phyloP scores from a whole-genome alignment of 2,329 filamentous ascomycete species.

The Thelonectria discophora region DNA sequence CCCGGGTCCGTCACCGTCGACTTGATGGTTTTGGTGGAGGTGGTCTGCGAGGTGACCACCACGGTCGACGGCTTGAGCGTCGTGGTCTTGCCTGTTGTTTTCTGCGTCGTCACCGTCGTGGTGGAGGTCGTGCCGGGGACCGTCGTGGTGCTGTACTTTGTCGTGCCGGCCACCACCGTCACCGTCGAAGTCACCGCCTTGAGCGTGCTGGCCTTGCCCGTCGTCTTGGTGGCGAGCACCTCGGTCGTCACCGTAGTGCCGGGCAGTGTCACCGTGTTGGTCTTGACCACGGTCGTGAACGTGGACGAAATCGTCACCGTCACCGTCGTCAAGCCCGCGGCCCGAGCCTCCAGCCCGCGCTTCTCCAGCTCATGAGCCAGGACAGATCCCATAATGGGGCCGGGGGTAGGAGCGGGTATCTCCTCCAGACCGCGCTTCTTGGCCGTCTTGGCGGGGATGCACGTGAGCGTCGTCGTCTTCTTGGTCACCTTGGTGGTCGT shows the following conservation, averaged over 20 bases:
- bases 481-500: slow-evolving; percentile 32
- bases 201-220: slow-evolving; percentile 36
- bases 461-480: slow-evolving; percentile 36
- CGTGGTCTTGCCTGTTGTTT: slow-evolving; percentile 35
- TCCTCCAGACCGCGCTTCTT: slow-evolving; percentile 26
- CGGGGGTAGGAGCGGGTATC: background rate
- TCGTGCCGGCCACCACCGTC: background rate
- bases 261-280: slow-evolving; percentile 17
- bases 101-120: slow-evolving; percentile 21
- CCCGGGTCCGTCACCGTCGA: slow-evolving; percentile 18
- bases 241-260: slow-evolving; percentile 32
- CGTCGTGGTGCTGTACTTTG: slow-evolving; percentile 21
- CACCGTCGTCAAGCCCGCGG: slow-evolving; percentile 4
- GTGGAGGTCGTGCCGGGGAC: slow-evolving; percentile 31
- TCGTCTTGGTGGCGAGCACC: slow-evolving; percentile 27
- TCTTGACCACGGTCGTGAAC: slow-evolving; percentile 15
- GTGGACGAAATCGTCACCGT: slow-evolving; percentile 10
- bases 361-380: background rate
- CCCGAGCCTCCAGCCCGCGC: slow-evolving; percentile 4
- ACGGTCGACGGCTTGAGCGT: slow-evolving; percentile 35
- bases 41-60: slow-evolving; percentile 25
- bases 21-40: slow-evolving; percentile 24
- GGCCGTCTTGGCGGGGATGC: slow-evolving; percentile 27
- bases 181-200: slow-evolving; percentile 32
- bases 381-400: background rate